Base-by-base conservation (phyloP, 108 stramenopile genomes). In the Nitzschia sp. region DNA sequence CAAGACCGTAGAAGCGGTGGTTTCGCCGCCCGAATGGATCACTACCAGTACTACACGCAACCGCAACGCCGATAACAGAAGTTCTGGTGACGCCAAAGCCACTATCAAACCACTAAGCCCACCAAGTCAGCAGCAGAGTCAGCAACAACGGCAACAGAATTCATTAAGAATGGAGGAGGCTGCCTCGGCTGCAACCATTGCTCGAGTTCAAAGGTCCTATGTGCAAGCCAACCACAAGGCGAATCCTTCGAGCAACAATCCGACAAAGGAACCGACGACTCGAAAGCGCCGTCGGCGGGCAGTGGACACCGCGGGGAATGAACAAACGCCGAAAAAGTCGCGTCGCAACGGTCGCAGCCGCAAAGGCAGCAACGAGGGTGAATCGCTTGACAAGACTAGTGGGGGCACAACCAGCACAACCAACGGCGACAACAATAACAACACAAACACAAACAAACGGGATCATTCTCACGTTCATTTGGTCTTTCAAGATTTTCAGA, bases 401-500 rank as follows among this genome's bases (percentile, higher is more conserved):
- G 49, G 13, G 8, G 49, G 49, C 21, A 51, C 49, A 4, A 23
- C 19, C 4, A 15, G 11, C 8, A 42, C 38, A 42, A 8, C 62
- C 2, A n/a, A 63, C 2, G 1, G 29, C 5, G n/a, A 27, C 33
- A 55, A 29, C 54, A 68, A 35, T 28, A n/a, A n/a, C n/a, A 28
- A 51, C 30, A 66, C 42, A 30, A 66, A 21, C 1, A 11, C 42
- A 21, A 46, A 46, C 17, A 66, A 66, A 24, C 28, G 46, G 13
- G 33, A 70, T 47, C 21, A 70, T 35, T 57, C 46, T 13, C 68
- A 58, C 19, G 56, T 71, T n/a, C 70, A 71, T 53, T 54, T 71
- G 59, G 60, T 71, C 17, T 34, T 71, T 49, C 72, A 72, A 58
- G 72, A 72, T 46, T 72, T 42, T 51, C 46, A 72, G 46, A 72